Conservation (phyloP, 441 rosid genomes). For the Hura crepitans region DNA sequence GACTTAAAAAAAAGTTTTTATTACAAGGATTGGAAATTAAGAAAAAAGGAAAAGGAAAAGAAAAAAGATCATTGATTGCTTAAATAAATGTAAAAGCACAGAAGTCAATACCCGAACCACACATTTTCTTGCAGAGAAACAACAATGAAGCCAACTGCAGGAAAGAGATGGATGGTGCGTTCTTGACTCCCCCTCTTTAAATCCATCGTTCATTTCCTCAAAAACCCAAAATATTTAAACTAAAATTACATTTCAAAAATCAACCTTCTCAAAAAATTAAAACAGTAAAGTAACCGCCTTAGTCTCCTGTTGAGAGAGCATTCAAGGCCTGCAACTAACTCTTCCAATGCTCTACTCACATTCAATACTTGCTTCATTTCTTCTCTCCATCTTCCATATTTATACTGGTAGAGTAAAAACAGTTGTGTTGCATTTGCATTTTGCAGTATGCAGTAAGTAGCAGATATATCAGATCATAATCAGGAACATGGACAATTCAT, state of each 20-base stretch:
- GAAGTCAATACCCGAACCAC: constrained; percentile 99
- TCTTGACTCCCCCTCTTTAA: constrained; percentile 88
- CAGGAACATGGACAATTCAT: constrained; percentile 72
- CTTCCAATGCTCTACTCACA: constrained; percentile 24
- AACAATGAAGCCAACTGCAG: constrained; percentile 1
- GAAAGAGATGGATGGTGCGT: constrained; percentile 78
- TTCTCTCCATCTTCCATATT: constrained; percentile 39
- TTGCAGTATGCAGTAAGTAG: too few relatives aligned
- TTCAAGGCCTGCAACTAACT: constrained; percentile 54
- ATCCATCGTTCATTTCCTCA: background rate
- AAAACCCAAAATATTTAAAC: background rate
- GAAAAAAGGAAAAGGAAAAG: constrained; percentile 8
- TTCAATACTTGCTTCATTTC: constrained; percentile 49
- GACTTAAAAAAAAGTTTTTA: background rate
- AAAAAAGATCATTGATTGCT: constrained; percentile 21
- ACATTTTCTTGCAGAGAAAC: constrained; percentile 27
- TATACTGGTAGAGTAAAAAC: constrained; percentile 33
- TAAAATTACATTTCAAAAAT: constrained; percentile 9
- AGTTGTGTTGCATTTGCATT: constrained; percentile 37
- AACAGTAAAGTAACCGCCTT: constrained; percentile 37
- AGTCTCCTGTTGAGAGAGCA: constrained; percentile 37
- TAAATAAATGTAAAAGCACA: constrained; percentile 25
- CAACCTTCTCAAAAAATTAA: constrained; percentile 33
- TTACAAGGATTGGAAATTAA: background rate
- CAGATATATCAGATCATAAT: constrained; percentile 39